Conservation (phyloP, 108 stramenopile species). For the Craspedostauros australis region DNA sequence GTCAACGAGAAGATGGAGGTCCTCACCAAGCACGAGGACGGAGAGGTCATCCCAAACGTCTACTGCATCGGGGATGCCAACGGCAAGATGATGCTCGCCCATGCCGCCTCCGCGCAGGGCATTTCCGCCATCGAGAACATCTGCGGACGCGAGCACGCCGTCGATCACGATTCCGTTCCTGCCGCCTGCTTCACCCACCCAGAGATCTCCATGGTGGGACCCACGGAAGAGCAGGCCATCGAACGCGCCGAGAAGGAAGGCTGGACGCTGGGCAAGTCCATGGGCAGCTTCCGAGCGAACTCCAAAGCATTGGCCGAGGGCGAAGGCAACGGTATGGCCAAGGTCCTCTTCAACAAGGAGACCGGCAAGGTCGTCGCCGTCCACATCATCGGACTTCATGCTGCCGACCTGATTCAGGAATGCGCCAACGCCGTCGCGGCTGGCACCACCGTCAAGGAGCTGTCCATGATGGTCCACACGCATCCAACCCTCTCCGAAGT, state of each 20-base stretch:
- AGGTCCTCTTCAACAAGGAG: constrained; percentile 97
- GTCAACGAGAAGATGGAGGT: constrained; percentile 96
- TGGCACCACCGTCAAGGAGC: constrained; percentile 93
- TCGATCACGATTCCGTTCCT: constrained; percentile 92
- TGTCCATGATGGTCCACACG: constrained; percentile 98
- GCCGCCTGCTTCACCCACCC: constrained; percentile 99
- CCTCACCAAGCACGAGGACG: constrained; percentile 70
- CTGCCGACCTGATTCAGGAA: constrained; percentile 99
- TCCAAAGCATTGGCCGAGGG: constrained; percentile 98
- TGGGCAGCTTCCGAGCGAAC: constrained; percentile 95
- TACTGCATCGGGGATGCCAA: constrained; percentile 99
- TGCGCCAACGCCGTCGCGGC: constrained; percentile 97
- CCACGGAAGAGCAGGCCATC: constrained; percentile 93
- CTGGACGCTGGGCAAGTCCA: constrained; percentile 91
- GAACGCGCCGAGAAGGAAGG: constrained; percentile 91
- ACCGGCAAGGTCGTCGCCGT: constrained; percentile 95
- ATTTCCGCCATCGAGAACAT: constrained; percentile 98
- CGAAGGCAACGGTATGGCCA: constrained; percentile 97
- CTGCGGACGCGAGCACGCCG: constrained; percentile 77
- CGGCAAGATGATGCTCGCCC: constrained; percentile 99
- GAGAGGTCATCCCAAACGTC: constrained; percentile 80
- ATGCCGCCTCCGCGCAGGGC: constrained; percentile 96
- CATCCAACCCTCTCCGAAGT: constrained; percentile 98
- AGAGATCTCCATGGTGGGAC: constrained; percentile 97
- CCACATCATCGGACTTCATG: constrained; percentile 98